A percentile compares a stretch with the other conserved stretches of the same genome.
phyloP scores from a whole-genome alignment of 495 filamentous ascomycete genomes.

The Aspergillus nanangensis region DNA sequence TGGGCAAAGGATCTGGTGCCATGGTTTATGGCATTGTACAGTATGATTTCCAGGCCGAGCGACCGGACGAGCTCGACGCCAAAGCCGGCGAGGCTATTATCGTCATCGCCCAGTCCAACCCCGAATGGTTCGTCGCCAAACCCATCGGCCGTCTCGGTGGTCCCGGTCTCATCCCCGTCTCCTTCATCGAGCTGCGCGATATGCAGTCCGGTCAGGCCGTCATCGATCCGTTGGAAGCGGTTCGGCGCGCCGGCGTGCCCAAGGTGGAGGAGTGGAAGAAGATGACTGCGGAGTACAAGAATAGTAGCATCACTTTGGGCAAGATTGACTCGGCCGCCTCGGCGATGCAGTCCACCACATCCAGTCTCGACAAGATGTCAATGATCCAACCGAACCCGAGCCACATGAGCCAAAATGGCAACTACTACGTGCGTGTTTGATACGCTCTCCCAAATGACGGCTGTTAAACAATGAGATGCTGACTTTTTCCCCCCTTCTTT shows the following conservation, averaged over 20 bases:
- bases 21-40: conserved; percentile 96
- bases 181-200: conserved; percentile 93
- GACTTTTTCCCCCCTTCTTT: too few species aligned
- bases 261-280: conserved; percentile 99
- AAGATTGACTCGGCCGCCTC: conserved; percentile 62
- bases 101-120: conserved; percentile 98
- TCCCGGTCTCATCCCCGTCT: conserved; percentile 92
- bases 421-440: conserved; percentile 40
- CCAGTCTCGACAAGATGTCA: conserved; percentile 79
- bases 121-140: conserved; percentile 99
- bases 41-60: conserved; percentile 95
- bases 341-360: conserved; percentile 49
- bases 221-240: conserved; percentile 77
- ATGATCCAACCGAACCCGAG: conserved; percentile 41
- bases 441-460: not conserved
- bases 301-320: conserved; percentile 93
- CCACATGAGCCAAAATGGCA: conserved; percentile 39
- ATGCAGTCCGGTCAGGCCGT: conserved; percentile 85
- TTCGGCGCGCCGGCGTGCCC: conserved; percentile 87
- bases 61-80: conserved; percentile 91
- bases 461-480: too few species aligned
- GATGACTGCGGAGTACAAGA: conserved; percentile 99
- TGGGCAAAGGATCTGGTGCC: conserved; percentile 63
- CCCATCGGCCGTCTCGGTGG: conserved; percentile 93
- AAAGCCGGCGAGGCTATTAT: conserved; percentile 95